Evolutionary conservation across 148 eudicot species (phyloP), one percentile per base, ranked within the genome.

Genomic region (Polygonum maritimum): DNA sequence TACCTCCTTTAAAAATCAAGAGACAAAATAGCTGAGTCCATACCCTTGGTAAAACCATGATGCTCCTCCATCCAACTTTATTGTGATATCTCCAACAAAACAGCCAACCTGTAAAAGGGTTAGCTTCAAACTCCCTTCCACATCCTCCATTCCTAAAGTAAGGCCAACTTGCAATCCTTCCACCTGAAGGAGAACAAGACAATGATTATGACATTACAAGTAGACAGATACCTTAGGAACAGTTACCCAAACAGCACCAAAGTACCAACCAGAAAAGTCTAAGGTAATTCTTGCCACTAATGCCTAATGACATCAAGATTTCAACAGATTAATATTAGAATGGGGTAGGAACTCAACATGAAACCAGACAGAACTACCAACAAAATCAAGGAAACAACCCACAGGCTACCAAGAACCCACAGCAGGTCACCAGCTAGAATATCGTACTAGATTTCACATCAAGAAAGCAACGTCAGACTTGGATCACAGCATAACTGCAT

Each of bases 1-100:
- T 10, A 11, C 31, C 14, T 60, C 69, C 69, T 60, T 15, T 26
- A 31, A 60, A 26, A 8, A 31, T 11, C 15, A 60, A 10, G 36
- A 26, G 36, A 60, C 31, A 31, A 12, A 26, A 26, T 60, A 31
- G 35, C 2, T 26, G 38, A 60, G 35, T 60, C 48, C 80, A 45
- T 92, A 95, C 99, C 98, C 92, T 88, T 95, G 99, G 81, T 95
- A 95, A 80, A 95, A 90, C 99, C 99, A 95, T 54, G 99, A 92
- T 49, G 94, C 88, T 78, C 99, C 99, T 77, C 99, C 99, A 38
- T 92, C 87, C 85, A 95, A 78, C 57, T 79, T 82, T 76, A 95
- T 91, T 41, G 78, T 76, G 55, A 95, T 85, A 78, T 87, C 88
- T 74, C 82, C 84, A 54, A 95, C 88, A 75, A 82, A 82, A 82